These are phyloP conservation scores for Skeletonema costatum DNA, from an alignment of 108 stramenopile species.

Conservation along the genomic window DNA sequence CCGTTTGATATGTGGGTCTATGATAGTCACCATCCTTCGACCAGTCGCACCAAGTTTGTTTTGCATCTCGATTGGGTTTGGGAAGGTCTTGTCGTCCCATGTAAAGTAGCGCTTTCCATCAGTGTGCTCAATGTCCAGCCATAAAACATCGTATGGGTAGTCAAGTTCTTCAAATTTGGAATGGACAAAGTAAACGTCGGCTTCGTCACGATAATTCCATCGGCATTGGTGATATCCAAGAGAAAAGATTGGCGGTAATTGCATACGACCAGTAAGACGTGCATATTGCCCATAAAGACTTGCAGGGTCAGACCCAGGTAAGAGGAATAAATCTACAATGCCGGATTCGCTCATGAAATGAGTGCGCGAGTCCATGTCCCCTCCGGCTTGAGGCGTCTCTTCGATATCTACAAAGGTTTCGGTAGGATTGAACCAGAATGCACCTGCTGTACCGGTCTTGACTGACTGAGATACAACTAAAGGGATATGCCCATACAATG, in stretches of 20 bases:
- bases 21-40: constrained; percentile 98
- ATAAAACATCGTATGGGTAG: constrained; percentile 99
- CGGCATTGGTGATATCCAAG: constrained; percentile 99
- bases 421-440: constrained; percentile 98
- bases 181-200: constrained; percentile 93
- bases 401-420: constrained; percentile 98
- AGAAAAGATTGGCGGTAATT: constrained; percentile 95
- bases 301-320: constrained; percentile 78
- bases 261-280: constrained; percentile 81
- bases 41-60: constrained; percentile 88
- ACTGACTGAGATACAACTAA: constrained; percentile 78
- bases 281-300: constrained; percentile 90
- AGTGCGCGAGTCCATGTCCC: constrained; percentile 51
- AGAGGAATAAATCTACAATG: constrained; percentile 86
- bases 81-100: constrained; percentile 96
- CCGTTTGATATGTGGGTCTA: constrained; percentile 99
- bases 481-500: constrained; percentile 97
- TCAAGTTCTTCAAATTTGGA: constrained; percentile 94
- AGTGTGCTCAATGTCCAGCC: constrained; percentile 99
- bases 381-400: constrained; percentile 29
- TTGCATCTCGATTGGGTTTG: constrained; percentile 93
- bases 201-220: constrained; percentile 99
- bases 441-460: constrained; percentile 81
- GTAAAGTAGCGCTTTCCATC: constrained; percentile 99
- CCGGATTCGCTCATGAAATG: constrained; percentile 97